Conservation (phyloP, 306 rosid species). For the Cicer chorassanicum region DNA sequence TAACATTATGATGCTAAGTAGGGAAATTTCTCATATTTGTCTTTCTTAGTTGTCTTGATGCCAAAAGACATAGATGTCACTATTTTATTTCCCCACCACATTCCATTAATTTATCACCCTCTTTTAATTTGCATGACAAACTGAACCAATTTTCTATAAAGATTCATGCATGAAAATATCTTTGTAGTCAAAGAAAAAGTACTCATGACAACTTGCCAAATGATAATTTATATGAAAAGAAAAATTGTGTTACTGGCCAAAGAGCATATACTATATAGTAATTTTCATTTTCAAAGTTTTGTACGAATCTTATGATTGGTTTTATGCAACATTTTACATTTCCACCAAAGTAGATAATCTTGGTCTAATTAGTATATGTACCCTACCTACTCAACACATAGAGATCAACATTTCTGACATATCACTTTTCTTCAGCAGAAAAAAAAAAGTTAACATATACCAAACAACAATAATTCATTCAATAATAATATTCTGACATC, state of each 20-base stretch:
- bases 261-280: background rate
- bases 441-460: slow-evolving; percentile 40
- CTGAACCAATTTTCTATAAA: slow-evolving; percentile 46
- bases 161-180: slow-evolving; percentile 48
- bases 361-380: slow-evolving; percentile 27
- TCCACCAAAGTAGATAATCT: slow-evolving; percentile 39
- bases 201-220: slow-evolving; percentile 20
- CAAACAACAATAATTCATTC: slow-evolving; percentile 43
- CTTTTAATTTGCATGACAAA: slow-evolving; percentile 44
- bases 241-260: background rate
- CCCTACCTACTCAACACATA: slow-evolving; percentile 39
- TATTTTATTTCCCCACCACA: slow-evolving; percentile 27
- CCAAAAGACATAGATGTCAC: slow-evolving; percentile 44
- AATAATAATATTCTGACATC: slow-evolving; percentile 39
- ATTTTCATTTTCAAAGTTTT: slow-evolving; percentile 27
- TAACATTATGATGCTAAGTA: slow-evolving; percentile 21
- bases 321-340: slow-evolving; percentile 26
- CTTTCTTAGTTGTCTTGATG: slow-evolving; percentile 36
- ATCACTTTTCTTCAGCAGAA: slow-evolving; percentile 4
- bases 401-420: slow-evolving; percentile 44
- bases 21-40: slow-evolving; percentile 39
- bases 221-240: slow-evolving; percentile 27
- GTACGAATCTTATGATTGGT: slow-evolving; percentile 42
- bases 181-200: slow-evolving; percentile 38
- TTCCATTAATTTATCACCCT: slow-evolving; percentile 34